These are phyloP conservation scores for Lippia alba DNA, from an alignment of 305 asterid species.

Conservation along the genomic window DNA sequence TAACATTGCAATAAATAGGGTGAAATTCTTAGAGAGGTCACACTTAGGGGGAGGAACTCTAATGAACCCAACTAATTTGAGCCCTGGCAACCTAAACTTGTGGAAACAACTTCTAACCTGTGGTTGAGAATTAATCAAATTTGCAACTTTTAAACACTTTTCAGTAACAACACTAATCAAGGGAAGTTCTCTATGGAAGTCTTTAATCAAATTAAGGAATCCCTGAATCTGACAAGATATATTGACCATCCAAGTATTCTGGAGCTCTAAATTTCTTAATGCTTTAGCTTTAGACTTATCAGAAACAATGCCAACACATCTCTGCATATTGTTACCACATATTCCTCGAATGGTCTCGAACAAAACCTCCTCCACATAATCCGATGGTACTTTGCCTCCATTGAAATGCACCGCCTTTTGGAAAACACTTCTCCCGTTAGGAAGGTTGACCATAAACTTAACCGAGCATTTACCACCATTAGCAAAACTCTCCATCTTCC, in stretches of 20 bases:
- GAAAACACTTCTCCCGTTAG: constrained; percentile 84
- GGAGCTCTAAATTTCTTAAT: constrained; percentile 71
- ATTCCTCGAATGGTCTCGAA: constrained; percentile 77
- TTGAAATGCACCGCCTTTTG: constrained; percentile 66
- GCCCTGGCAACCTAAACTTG: constrained; percentile 77
- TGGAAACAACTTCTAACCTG: constrained; percentile 67
- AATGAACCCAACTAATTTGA: constrained; percentile 69
- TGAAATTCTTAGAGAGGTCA: constrained; percentile 60
- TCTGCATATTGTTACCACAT: constrained; percentile 59
- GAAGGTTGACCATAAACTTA: constrained; percentile 43
- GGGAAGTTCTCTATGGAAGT: constrained; percentile 77
- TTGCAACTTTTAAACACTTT: constrained; percentile 70
- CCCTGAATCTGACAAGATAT: constrained; percentile 85
- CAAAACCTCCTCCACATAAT: constrained; percentile 81
- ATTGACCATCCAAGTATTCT: constrained; percentile 93
- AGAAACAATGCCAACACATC: constrained; percentile 88
- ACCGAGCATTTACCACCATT: constrained; percentile 55
- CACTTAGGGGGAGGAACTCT: constrained; percentile 48
- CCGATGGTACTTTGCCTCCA: constrained; percentile 59
- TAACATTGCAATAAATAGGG: constrained; percentile 54
- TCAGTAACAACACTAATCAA: constrained; percentile 66
- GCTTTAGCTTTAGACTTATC: constrained; percentile 89
- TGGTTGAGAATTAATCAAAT: constrained; percentile 69
- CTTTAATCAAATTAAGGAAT: constrained; percentile 70
- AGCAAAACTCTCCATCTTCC: constrained; percentile 80